phyloP scores from a whole-genome alignment of 306 rosid genomes.

The Lupinus albus region DNA sequence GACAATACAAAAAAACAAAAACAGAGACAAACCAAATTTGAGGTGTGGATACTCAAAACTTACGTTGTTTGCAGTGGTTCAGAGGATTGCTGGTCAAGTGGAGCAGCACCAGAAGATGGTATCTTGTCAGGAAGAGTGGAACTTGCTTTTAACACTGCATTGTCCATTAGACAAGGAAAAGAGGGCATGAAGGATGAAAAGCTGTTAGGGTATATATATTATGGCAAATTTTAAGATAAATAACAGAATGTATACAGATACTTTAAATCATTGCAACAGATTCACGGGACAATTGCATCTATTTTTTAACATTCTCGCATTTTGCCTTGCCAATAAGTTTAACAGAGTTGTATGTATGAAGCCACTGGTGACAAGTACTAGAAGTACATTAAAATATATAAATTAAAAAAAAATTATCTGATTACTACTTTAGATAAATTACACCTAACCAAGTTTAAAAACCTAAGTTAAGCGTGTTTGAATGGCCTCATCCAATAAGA shows the following conservation, averaged over 20 bases:
- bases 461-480: background rate
- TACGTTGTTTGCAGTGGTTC: slow-evolving; percentile 83
- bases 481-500: background rate
- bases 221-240: slow-evolving; percentile 7
- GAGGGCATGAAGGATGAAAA: background rate
- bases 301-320: background rate
- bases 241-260: slow-evolving; percentile 13
- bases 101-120: slow-evolving; percentile 62
- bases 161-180: slow-evolving; percentile 36
- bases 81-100: slow-evolving; percentile 67
- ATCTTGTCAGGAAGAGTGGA: slow-evolving; percentile 71
- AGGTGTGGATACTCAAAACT: slow-evolving; percentile 45
- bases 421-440: background rate
- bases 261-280: background rate
- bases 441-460: background rate
- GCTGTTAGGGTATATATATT: slow-evolving; percentile 9
- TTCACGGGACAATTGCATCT: background rate
- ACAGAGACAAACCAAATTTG: slow-evolving; percentile 13
- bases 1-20: slow-evolving; percentile 27
- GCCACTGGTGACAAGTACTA: slow-evolving; percentile 17
- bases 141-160: slow-evolving; percentile 79
- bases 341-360: background rate
- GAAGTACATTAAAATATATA: background rate
- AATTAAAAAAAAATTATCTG: background rate
- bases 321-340: background rate